These are phyloP conservation scores for Candolleomyces eurysporus DNA, from an alignment of 768 basidiomycete species.

Conservation along the genomic window DNA sequence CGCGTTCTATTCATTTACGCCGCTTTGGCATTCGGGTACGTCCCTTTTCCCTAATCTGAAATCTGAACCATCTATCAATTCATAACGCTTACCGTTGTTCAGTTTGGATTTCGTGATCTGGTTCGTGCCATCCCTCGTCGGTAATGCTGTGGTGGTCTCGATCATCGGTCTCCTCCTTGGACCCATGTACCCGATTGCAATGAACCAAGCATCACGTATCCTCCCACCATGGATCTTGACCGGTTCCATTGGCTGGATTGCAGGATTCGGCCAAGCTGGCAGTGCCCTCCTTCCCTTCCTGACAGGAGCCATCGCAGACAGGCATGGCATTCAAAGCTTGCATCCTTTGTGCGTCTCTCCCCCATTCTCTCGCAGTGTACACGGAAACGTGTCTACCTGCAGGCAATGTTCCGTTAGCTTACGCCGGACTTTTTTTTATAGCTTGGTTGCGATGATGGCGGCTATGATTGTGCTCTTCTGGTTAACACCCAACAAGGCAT, in stretches of 20 bases:
- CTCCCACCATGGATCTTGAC: conserved; percentile 71
- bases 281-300: conserved; percentile 72
- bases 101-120: conserved; percentile 69
- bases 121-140: conserved; percentile 66
- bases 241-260: conserved; percentile 67
- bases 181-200: conserved; percentile 71
- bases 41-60: background rate
- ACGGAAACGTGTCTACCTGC: no score
- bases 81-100: background rate
- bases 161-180: conserved; percentile 70
- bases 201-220: conserved; percentile 68
- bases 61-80: background rate
- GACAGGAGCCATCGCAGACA: conserved; percentile 64
- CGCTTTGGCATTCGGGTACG: conserved; percentile 47
- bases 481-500: conserved; percentile 17
- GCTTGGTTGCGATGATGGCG: conserved; percentile 61
- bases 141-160: conserved; percentile 62
- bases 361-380: background rate
- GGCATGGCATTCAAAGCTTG: conserved; percentile 56
- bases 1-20: conserved; percentile 52
- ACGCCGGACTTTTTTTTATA: conserved; percentile 16
- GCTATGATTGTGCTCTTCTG: conserved; percentile 57
- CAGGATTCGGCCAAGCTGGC: conserved; percentile 68
- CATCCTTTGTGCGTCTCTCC: conserved; percentile 55
- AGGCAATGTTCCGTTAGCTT: background rate